phyloP scores from a whole-genome alignment of 2,329 filamentous ascomycete genomes.

The Colletotrichum tropicale region DNA sequence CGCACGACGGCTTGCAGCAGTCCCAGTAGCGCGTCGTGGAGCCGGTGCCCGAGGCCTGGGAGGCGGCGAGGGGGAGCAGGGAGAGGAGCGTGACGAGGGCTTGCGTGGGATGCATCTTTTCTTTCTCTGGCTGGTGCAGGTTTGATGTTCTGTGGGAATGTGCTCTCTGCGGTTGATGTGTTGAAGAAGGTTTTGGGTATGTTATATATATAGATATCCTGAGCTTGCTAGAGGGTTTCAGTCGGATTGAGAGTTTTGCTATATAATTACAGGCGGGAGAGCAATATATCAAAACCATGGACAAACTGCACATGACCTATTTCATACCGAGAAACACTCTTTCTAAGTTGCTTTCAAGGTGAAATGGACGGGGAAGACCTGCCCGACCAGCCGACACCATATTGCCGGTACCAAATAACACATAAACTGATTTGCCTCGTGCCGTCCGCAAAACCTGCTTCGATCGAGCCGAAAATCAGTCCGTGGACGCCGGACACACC shows the following conservation, averaged over 20 bases:
- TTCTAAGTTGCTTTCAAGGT: background rate
- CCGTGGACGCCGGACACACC: background rate
- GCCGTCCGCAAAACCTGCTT: background rate
- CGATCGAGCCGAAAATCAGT: background rate
- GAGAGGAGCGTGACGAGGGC: conserved; percentile 23
- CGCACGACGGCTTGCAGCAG: conserved; percentile 65
- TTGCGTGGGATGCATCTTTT: background rate
- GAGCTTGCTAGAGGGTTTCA: background rate
- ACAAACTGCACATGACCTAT: background rate
- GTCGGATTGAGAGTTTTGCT: background rate
- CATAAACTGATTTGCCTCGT: background rate
- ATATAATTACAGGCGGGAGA: background rate
- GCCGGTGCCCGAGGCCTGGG: conserved; percentile 30
- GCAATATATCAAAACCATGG: background rate
- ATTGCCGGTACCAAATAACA: background rate
- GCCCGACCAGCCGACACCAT: background rate
- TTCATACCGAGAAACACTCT: background rate
- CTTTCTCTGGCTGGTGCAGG: too few species aligned
- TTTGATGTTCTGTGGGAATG: too few species aligned
- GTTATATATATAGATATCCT: background rate
- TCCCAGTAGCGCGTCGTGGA: conserved; percentile 48
- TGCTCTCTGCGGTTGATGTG: too few species aligned
- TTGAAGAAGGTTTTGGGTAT: background rate
- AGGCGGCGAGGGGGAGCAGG: conserved; percentile 18
- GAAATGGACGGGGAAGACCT: background rate